phyloP scores from a whole-genome alignment of 345 rosid genomes.

The Tarenaya hassleriana region DNA sequence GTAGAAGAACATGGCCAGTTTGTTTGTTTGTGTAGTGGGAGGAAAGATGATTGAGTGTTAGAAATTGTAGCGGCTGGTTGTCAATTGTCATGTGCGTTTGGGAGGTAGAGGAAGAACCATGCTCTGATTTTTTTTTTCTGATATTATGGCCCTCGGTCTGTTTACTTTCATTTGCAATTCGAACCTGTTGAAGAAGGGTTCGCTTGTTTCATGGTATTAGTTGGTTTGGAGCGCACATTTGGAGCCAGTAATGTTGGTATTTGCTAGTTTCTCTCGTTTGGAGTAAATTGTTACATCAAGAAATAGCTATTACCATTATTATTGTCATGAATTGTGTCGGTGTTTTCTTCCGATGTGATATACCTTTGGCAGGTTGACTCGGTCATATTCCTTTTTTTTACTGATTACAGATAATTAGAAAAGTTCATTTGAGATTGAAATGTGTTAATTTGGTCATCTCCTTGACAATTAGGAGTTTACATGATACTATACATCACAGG shows the following conservation, averaged over 20 bases:
- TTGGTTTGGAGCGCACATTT: neutral
- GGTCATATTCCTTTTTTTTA: neutral
- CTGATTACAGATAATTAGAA: neutral
- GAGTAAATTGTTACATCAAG: neutral
- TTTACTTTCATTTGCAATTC: slow-evolving; percentile 7
- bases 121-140: no score
- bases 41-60: neutral
- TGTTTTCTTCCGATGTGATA: neutral
- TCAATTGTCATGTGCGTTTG: no score
- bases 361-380: neutral
- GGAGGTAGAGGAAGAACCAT: no score
- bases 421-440: neutral
- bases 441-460: slow-evolving; percentile 7
- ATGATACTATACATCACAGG: neutral
- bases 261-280: neutral
- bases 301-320: neutral
- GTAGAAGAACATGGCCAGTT: neutral
- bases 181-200: neutral
- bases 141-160: neutral
- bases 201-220: neutral
- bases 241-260: neutral
- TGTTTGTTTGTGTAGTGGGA: neutral
- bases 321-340: neutral
- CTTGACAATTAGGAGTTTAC: neutral
- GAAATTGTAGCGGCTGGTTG: neutral